Evolutionary conservation across 148 eudicot genomes (phyloP).

Genomic region (Rheum nobile): DNA sequence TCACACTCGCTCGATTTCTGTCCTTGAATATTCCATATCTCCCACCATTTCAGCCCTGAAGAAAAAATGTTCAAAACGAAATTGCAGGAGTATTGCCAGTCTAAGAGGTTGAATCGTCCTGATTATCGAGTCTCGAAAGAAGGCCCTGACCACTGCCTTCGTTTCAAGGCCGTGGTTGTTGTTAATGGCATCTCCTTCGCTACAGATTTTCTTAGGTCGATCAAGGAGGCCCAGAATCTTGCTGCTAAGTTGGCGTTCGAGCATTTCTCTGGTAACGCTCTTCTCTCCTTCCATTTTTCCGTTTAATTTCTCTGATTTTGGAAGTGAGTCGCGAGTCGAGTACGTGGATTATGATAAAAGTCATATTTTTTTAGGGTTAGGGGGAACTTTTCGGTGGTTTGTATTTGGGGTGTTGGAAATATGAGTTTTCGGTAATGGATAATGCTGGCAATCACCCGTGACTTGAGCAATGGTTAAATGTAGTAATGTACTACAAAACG

Average conservation of each 20-base stretch:
- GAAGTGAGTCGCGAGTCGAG: neutral
- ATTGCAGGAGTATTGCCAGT: conserved; percentile 44
- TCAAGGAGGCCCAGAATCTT: conserved; percentile 27
- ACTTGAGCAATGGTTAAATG: no score
- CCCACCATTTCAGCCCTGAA: neutral
- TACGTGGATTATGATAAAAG: neutral
- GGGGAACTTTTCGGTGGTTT: neutral
- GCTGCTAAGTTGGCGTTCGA: conserved; percentile 31
- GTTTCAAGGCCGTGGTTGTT: conserved; percentile 37
- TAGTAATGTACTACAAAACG: no score
- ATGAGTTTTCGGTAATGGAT: no score
- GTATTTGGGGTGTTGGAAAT: neutral
- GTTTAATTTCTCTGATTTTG: neutral
- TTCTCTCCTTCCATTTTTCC: neutral
- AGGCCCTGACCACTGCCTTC: conserved; percentile 38
- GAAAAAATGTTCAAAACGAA: conserved; percentile 32
- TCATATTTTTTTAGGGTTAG: neutral
- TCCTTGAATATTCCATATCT: no score
- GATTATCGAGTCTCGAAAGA: conserved; percentile 21
- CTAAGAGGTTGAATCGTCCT: conserved; percentile 28
- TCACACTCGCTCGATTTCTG: no score
- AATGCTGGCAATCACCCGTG: neutral
- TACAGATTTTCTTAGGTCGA: conserved; percentile 12
- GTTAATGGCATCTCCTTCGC: conserved; percentile 28
- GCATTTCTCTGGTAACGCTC: conserved; percentile 14